phyloP scores from a whole-genome alignment of 2,329 filamentous ascomycete genomes.

The Apiospora hydei region DNA sequence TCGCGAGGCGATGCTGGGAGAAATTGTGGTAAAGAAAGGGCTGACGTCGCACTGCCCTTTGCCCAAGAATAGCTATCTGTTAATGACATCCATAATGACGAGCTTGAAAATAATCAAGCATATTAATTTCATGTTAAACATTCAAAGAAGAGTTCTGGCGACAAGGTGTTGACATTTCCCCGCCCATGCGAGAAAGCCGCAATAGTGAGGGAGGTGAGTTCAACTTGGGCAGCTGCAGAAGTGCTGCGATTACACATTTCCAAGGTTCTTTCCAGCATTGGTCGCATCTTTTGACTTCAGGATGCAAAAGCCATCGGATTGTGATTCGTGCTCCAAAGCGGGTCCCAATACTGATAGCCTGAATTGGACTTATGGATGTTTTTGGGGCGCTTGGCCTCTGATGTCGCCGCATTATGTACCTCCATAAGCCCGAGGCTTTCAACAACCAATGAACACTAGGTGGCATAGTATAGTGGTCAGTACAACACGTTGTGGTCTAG shows the following conservation, averaged over 20 bases:
- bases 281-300: background rate
- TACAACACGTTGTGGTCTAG: constrained; percentile 26
- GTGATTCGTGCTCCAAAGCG: background rate
- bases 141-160: background rate
- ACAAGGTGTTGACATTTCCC: background rate
- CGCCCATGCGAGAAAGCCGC: background rate
- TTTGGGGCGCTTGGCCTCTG: too few species aligned
- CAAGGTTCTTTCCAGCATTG: background rate
- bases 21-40: constrained; percentile 44
- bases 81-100: background rate
- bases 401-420: background rate
- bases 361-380: background rate
- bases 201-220: background rate
- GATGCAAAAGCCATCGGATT: background rate
- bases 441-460: constrained; percentile 10
- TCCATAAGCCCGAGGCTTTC: background rate
- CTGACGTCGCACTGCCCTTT: background rate
- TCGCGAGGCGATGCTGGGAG: constrained; percentile 47
- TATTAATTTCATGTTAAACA: background rate
- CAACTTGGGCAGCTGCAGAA: background rate
- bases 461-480: constrained; percentile 28
- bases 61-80: background rate
- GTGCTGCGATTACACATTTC: background rate
- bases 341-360: background rate
- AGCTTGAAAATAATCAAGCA: background rate